Conservation (phyloP, 345 rosid species). For the Hypericum perforatum region DNA sequence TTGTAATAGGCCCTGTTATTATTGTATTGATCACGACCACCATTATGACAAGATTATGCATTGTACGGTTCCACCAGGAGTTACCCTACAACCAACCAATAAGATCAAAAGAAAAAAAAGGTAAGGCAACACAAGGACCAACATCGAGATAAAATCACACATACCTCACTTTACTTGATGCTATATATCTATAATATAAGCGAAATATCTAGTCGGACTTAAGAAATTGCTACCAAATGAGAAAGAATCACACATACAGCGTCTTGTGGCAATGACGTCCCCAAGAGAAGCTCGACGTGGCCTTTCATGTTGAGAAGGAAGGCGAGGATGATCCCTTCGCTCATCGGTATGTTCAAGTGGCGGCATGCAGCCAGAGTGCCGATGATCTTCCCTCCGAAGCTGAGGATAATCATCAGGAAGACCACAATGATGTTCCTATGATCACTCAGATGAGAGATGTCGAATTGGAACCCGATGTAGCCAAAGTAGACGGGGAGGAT, state of each 20-base stretch:
- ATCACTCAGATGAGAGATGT: slow-evolving; percentile 13
- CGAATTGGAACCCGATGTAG: slow-evolving; percentile 61
- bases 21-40: slow-evolving; percentile 50
- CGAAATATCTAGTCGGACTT: no score
- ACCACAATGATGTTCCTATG: slow-evolving; percentile 13
- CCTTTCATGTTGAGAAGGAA: slow-evolving; percentile 62
- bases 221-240: no score
- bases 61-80: slow-evolving; percentile 28
- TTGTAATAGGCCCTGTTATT: slow-evolving; percentile 40
- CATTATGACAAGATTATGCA: slow-evolving; percentile 43
- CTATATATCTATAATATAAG: no score
- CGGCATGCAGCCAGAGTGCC: slow-evolving; percentile 52
- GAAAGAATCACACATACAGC: slow-evolving; percentile 17
- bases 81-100: slow-evolving; percentile 11
- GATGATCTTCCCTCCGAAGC: slow-evolving; percentile 40
- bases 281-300: slow-evolving; percentile 48
- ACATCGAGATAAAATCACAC: neutral
- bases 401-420: slow-evolving; percentile 25
- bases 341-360: slow-evolving; percentile 40
- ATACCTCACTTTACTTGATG: no score
- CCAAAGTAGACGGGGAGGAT: slow-evolving; percentile 78
- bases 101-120: neutral
- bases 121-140: neutral
- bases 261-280: slow-evolving; percentile 10
- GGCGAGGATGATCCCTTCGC: slow-evolving; percentile 42